Percentiles rank a stretch among this genome's conserved stretches.
Evolutionary conservation across 192 early-diverging fungal genomes (phyloP).

Genomic region (Geranomyces variabilis): DNA sequence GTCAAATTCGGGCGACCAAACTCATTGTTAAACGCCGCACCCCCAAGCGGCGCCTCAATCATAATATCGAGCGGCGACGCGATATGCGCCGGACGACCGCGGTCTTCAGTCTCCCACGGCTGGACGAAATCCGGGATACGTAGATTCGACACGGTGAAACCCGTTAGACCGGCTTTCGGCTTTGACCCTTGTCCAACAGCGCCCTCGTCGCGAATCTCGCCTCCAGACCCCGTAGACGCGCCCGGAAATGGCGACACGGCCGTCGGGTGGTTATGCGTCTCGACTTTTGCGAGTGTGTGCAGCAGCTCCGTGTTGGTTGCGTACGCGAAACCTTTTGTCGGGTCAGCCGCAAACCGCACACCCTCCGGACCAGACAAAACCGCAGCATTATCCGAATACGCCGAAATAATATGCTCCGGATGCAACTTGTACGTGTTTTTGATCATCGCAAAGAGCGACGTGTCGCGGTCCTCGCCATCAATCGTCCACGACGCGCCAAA

Average conservation of each 20-base stretch:
- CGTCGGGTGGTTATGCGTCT: constrained; percentile 99
- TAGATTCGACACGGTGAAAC: constrained; percentile 95
- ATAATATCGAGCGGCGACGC: constrained; percentile 95
- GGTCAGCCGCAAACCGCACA: constrained; percentile 52
- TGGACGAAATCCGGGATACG: constrained; percentile 86
- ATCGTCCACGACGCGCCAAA: constrained; percentile 99
- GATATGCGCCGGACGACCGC: constrained; percentile 87
- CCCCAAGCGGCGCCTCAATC: constrained; percentile 96
- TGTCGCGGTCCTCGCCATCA: constrained; percentile 75
- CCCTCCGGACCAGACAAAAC: constrained; percentile 81
- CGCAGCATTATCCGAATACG: constrained; percentile 98
- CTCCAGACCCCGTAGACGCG: constrained; percentile 97
- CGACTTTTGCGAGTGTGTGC: constrained; percentile 95
- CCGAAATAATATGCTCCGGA: constrained; percentile 85
- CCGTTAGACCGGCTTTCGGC: constrained; percentile 93
- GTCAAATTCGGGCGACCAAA: constrained; percentile 94
- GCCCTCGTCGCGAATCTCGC: constrained; percentile 99
- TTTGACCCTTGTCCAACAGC: constrained; percentile 95
- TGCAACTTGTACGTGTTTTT: constrained; percentile 84
- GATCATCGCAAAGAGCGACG: constrained; percentile 97
- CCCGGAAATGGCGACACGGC: constrained; percentile 98
- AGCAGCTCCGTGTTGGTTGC: constrained; percentile 67
- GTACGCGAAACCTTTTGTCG: constrained; percentile 56
- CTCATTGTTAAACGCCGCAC: constrained; percentile 99
- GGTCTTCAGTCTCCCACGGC: constrained; percentile 88